Evolutionary conservation across 495 filamentous ascomycete genomes (phyloP).

Genomic region (Xylaria castorea): DNA sequence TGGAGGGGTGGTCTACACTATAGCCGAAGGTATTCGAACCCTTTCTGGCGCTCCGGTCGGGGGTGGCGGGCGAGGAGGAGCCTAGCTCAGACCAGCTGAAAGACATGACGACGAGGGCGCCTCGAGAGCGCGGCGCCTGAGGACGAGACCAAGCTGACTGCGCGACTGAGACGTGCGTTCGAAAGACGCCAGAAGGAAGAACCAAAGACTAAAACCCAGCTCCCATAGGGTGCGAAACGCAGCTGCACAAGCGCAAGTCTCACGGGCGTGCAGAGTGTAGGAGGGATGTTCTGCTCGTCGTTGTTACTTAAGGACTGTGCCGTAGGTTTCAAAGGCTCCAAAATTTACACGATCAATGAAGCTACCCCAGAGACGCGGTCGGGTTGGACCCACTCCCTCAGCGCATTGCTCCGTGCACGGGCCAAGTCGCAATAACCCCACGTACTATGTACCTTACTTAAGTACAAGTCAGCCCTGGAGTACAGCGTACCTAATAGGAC

Average conservation of each 20-base stretch:
- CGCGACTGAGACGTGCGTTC: conserved; percentile 14
- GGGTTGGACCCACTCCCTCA: background rate
- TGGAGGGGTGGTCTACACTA: conserved; percentile 63
- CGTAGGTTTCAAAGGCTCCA: conserved; percentile 12
- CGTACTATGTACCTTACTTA: background rate
- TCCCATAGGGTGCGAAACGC: background rate
- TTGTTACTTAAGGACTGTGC: background rate
- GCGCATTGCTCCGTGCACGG: background rate
- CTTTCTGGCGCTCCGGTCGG: conserved; percentile 41
- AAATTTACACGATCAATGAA: conserved; percentile 18
- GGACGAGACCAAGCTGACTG: background rate
- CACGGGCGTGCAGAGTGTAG: background rate
- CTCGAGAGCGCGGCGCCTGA: conserved; percentile 24
- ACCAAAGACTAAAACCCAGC: background rate
- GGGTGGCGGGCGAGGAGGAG: conserved; percentile 46
- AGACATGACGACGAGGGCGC: conserved; percentile 42
- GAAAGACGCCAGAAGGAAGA: background rate
- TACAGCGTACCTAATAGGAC: too few relatives aligned
- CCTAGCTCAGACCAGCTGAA: conserved; percentile 40
- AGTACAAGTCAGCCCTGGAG: too few relatives aligned
- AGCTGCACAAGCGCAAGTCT: background rate
- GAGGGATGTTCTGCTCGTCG: conserved; percentile 4
- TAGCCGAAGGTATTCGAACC: conserved; percentile 33
- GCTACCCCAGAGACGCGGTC: conserved; percentile 25
- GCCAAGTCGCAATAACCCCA: background rate